phyloP scores from a whole-genome alignment of 2,329 filamentous ascomycete species.

The Corinectria fuckeliana region DNA sequence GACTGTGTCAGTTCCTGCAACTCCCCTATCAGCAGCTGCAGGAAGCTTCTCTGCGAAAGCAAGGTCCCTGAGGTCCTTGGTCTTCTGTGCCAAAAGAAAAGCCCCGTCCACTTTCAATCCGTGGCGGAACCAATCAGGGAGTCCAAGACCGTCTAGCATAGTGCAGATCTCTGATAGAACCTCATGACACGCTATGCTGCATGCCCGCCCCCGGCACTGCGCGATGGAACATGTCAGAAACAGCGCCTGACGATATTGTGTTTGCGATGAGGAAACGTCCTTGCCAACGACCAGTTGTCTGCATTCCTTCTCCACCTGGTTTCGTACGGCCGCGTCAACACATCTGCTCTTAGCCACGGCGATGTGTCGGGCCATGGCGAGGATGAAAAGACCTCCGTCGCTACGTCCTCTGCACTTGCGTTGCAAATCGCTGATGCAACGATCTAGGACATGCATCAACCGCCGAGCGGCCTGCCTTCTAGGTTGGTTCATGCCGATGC shows the following conservation, averaged over 20 bases:
- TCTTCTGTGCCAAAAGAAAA: constrained; percentile 59
- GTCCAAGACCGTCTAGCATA: constrained; percentile 45
- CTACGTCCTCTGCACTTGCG: constrained; percentile 11
- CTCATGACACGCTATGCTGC: constrained; percentile 45
- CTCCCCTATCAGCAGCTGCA: constrained; percentile 13
- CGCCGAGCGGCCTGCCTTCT: constrained; percentile 32
- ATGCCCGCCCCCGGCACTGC: constrained; percentile 53
- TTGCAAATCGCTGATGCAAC: constrained; percentile 28
- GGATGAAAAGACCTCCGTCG: constrained; percentile 31
- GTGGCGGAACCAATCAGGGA: constrained; percentile 43
- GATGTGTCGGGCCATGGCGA: constrained; percentile 39
- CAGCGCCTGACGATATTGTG: constrained; percentile 41
- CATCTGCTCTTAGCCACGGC: constrained; percentile 25
- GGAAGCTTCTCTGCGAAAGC: constrained; percentile 58
- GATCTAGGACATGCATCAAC: constrained; percentile 36
- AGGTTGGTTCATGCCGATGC: background rate
- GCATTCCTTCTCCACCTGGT: constrained; percentile 31
- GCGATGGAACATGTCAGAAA: constrained; percentile 54
- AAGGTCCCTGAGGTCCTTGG: constrained; percentile 59
- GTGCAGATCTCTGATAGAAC: constrained; percentile 50
- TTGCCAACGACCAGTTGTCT: constrained; percentile 24
- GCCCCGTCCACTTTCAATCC: constrained; percentile 55
- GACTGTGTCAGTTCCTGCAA: constrained; percentile 25
- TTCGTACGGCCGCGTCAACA: constrained; percentile 22
- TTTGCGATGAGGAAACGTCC: constrained; percentile 20